These are phyloP conservation scores for Suillus ampliporus DNA, from an alignment of 768 basidiomycete genomes.

Conservation along the genomic window DNA sequence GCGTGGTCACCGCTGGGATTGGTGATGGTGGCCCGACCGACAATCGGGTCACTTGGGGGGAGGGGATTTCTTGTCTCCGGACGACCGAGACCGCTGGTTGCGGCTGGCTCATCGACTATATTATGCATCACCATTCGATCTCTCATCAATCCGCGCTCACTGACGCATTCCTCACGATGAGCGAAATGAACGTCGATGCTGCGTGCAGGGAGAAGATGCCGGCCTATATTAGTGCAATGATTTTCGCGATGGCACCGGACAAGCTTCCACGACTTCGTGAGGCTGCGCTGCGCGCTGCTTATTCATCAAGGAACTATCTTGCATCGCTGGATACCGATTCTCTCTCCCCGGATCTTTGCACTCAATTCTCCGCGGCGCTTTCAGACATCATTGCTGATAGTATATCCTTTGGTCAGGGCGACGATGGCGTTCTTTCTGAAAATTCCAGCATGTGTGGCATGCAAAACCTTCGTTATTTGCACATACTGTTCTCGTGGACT, in stretches of 20 bases:
- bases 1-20: conserved; percentile 10
- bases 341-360: background rate
- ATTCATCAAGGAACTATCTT: conserved; percentile 12
- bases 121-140: conserved; percentile 10
- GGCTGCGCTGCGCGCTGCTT: conserved; percentile 9
- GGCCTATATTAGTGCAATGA: conserved; percentile 5
- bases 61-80: background rate
- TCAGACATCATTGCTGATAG: background rate
- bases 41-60: background rate
- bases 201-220: conserved; percentile 1
- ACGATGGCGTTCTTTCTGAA: conserved; percentile 3
- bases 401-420: background rate
- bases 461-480: conserved; percentile 15
- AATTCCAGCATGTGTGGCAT: conserved; percentile 4
- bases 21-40: conserved; percentile 3
- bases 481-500: conserved; percentile 14
- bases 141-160: conserved; percentile 10
- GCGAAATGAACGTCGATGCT: conserved; percentile 9
- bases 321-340: conserved; percentile 3
- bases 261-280: conserved; percentile 12
- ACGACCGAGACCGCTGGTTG: background rate
- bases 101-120: conserved; percentile 15
- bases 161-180: conserved; percentile 15
- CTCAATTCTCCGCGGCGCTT: conserved; percentile 1
- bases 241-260: conserved; percentile 12